Evolutionary conservation across 257 asterid species (phyloP).

Genomic region (Nyctanthes arbortristis): DNA sequence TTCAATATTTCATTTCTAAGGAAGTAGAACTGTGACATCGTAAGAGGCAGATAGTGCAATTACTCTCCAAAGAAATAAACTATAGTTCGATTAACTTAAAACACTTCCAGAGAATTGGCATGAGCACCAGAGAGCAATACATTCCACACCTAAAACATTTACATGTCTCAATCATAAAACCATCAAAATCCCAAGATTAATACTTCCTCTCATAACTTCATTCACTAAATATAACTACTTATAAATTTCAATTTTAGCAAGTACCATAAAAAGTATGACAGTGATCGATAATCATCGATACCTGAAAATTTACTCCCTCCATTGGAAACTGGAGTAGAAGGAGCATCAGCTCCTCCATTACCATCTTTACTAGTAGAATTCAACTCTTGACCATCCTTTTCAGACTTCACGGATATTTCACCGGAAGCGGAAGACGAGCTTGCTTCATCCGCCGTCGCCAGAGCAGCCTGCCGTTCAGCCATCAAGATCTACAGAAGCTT

Average conservation of each 20-base stretch:
- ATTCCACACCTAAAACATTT: neutral
- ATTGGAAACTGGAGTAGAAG: conserved; percentile 34
- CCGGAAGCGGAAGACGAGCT: conserved; percentile 44
- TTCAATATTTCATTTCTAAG: neutral
- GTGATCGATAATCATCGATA: conserved; percentile 33
- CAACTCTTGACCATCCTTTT: conserved; percentile 38
- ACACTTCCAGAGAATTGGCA: neutral
- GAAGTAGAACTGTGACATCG: neutral
- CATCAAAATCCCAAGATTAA: neutral
- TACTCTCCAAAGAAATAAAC: neutral
- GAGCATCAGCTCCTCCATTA: conserved; percentile 8
- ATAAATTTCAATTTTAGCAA: conserved; percentile 6
- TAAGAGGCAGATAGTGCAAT: neutral
- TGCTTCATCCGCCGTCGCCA: conserved; percentile 38
- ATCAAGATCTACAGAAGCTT: conserved; percentile 46
- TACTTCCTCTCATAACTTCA: conserved; percentile 9
- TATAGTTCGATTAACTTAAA: neutral
- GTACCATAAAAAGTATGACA: conserved; percentile 22
- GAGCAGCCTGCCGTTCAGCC: conserved; percentile 35
- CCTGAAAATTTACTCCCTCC: conserved; percentile 55
- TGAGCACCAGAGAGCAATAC: neutral
- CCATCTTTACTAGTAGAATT: conserved; percentile 22
- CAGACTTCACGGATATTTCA: conserved; percentile 46
- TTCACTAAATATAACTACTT: conserved; percentile 19
- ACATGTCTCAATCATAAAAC: neutral